These are phyloP conservation scores for Strobilomyces echinocephalus DNA, from an alignment of 768 basidiomycete species.

Conservation along the genomic window DNA sequence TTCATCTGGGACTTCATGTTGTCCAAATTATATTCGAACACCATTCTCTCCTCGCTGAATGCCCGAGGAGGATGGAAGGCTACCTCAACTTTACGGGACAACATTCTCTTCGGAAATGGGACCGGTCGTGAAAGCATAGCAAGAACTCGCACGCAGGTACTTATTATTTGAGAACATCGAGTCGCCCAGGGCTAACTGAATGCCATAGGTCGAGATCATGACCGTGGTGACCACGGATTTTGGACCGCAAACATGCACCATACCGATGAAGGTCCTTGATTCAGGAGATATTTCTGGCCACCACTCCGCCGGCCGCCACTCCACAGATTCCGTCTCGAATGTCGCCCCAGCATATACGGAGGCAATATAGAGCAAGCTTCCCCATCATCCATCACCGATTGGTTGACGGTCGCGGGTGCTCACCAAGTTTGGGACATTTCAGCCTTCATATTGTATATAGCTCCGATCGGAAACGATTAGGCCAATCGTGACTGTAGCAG, in stretches of 20 bases:
- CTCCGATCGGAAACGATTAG: too few species aligned
- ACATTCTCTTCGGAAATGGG: conserved; percentile 9
- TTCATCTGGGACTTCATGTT: conserved; percentile 24
- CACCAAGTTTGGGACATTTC: too few species aligned
- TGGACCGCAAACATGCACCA: background rate
- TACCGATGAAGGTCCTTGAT: background rate
- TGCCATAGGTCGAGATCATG: conserved; percentile 3
- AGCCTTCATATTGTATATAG: too few species aligned
- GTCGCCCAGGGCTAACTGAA: background rate
- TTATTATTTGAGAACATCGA: background rate
- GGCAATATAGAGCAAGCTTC: background rate
- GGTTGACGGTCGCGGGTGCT: too few species aligned
- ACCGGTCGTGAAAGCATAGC: background rate
- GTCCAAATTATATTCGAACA: conserved; percentile 28
- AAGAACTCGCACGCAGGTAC: conserved; percentile 6
- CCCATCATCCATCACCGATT: too few species aligned
- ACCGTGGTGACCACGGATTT: background rate
- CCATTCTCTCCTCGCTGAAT: conserved; percentile 18
- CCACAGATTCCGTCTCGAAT: background rate
- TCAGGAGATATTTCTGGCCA: background rate
- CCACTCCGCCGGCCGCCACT: background rate
- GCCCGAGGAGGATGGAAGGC: conserved; percentile 24
- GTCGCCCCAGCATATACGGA: background rate
- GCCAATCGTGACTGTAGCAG: too few species aligned
- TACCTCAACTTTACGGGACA: background rate